phyloP scores from a whole-genome alignment of 768 basidiomycete species.

The Trametes maxima region DNA sequence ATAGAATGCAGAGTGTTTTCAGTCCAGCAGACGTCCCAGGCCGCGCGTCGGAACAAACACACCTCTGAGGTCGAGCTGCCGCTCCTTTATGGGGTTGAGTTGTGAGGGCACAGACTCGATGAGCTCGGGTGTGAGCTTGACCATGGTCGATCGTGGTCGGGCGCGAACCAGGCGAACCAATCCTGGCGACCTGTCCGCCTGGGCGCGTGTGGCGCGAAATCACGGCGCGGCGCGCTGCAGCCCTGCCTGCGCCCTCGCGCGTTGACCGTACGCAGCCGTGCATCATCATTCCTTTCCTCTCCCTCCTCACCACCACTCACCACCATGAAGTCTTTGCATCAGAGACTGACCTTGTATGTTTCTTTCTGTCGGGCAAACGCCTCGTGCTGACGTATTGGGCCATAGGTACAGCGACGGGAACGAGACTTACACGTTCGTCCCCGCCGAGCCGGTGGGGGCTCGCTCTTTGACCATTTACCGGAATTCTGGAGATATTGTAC shows the following conservation, averaged over 20 bases:
- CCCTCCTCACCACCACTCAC: conserved; percentile 30
- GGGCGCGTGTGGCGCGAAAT: conserved; percentile 23
- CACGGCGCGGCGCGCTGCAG: conserved; percentile 20
- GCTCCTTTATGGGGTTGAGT: conserved; percentile 83
- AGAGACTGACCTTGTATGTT: conserved; percentile 69
- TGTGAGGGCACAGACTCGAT: conserved; percentile 78
- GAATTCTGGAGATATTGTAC: conserved; percentile 71
- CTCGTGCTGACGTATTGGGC: conserved; percentile 10
- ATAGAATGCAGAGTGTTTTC: conserved; percentile 22
- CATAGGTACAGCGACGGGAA: conserved; percentile 68
- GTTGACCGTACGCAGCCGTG: conserved; percentile 16
- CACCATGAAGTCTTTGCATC: conserved; percentile 70
- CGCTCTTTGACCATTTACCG: conserved; percentile 74
- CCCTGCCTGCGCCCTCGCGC: conserved; percentile 18
- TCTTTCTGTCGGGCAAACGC: no score
- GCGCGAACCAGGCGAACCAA: conserved; percentile 14
- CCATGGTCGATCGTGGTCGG: conserved; percentile 33
- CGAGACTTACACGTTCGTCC: conserved; percentile 80
- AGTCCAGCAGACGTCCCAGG: conserved; percentile 17
- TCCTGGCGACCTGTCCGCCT: not conserved
- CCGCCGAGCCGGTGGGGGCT: conserved; percentile 59
- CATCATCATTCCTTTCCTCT: conserved; percentile 6
- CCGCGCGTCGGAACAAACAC: conserved; percentile 24
- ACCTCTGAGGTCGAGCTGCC: conserved; percentile 92
- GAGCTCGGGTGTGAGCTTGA: conserved; percentile 95